Evolutionary conservation across 805 yeast genomes (phyloP), one percentile per base, ranked within the genome.

Genomic region (Yarrowia divulgata): DNA sequence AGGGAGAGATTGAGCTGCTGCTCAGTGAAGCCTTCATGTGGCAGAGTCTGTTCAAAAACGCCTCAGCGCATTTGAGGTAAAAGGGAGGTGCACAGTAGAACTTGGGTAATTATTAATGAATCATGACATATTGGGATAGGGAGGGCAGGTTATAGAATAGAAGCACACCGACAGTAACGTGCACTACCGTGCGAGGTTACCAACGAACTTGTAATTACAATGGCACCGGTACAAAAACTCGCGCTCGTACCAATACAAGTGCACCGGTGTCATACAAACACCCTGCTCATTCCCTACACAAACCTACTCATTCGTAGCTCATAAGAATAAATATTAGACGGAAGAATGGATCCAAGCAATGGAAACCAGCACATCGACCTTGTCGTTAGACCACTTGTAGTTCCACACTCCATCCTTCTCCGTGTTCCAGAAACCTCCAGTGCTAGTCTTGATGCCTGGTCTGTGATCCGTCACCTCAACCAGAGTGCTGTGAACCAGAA

Each of bases 21-120:
- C 79, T 95, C 69, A 92, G 98, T 79, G 98, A 95, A 78, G 99
- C 98, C 0, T 95, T 87, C 78, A 92, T 95, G 75, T 95, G 98
- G 98, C 98, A 93, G 79, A 88, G 94, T 68, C 81, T 95, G 48
- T 95, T 91, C 77, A 92, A 91, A 76, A 90, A 92, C 76, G 97
- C 97, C 6, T 81, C 89, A 19, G 97, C 97, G 1, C 97, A 93
- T 79, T 83, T 93, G 77, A 85, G 88, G 39, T 71, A 52, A 45
- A 7, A 1, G 29, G 29, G 1, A 13, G 16, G 13, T 9, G 39
- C 13, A 18, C 10, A 18, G n/a, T 5, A 34, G 16, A 48, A 18
- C 19, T 19, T 45, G 49, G 49, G 49, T 23, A 32, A 16, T 54
- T 35, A 52, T 69, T 58, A 67, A 67, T 70, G 71, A 63, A 57